phyloP scores from a whole-genome alignment of 805 yeast genomes.

The Pichia insulana region DNA sequence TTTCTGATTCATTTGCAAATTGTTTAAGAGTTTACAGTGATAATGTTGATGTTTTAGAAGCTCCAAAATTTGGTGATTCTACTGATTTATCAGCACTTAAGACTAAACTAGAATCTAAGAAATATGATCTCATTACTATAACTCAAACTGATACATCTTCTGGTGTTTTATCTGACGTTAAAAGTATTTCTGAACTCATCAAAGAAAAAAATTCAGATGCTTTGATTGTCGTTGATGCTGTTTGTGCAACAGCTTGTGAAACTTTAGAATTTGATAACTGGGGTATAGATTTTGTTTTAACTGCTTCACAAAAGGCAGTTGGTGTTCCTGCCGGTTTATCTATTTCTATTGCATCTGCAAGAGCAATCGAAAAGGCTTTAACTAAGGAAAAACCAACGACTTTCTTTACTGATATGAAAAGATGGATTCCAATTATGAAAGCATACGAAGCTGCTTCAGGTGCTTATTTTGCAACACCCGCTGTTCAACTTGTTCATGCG shows the following conservation, averaged over 20 bases:
- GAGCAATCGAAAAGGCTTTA: conserved; percentile 61
- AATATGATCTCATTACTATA: conserved; percentile 64
- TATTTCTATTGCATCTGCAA: conserved; percentile 61
- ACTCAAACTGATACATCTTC: conserved; percentile 97
- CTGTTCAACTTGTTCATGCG: conserved; percentile 79
- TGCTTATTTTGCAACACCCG: conserved; percentile 96
- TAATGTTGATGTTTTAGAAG: conserved; percentile 63
- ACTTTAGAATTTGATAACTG: conserved; percentile 76
- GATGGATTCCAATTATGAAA: conserved; percentile 84
- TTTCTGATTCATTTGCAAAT: conserved; percentile 76
- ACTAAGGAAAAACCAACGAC: conserved; percentile 39
- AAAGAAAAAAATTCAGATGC: conserved; percentile 67
- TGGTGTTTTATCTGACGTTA: conserved; percentile 75
- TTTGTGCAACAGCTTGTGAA: conserved; percentile 90
- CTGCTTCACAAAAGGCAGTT: conserved; percentile 93
- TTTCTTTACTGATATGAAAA: conserved; percentile 63
- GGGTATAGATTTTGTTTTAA: conserved; percentile 81
- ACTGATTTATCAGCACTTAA: conserved; percentile 53
- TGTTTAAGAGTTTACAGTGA: conserved; percentile 65
- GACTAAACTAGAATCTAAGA: conserved; percentile 35
- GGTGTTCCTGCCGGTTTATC: conserved; percentile 93
- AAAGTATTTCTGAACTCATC: conserved; percentile 51
- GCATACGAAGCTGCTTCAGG: conserved; percentile 74
- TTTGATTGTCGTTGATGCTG: conserved; percentile 83
- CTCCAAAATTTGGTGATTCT: conserved; percentile 58